These are phyloP conservation scores for Vitis rotundifolia DNA, from an alignment of 164 flowering plant genomes.

Conservation along the genomic window DNA sequence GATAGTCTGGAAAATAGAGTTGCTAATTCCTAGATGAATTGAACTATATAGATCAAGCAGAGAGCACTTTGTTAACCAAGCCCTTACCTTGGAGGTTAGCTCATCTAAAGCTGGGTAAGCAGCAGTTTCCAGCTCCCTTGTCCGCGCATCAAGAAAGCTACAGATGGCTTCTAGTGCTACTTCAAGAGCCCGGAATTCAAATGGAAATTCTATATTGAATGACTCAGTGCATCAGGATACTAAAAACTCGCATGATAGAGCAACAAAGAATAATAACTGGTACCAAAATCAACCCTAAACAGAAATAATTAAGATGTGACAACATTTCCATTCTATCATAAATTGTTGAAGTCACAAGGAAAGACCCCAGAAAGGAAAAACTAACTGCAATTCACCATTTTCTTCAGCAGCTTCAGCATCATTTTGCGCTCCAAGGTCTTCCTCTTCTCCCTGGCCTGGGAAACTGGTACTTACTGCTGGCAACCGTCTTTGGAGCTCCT, in stretches of 20 bases:
- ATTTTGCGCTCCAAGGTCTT: constrained; percentile 45
- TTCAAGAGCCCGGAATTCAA: constrained; percentile 94
- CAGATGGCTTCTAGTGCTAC: constrained; percentile 96
- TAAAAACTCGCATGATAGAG: too few species aligned
- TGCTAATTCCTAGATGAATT: too few species aligned
- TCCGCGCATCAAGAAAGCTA: constrained; percentile 89
- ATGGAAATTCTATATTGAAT: constrained; percentile 75
- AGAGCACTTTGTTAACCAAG: not conserved
- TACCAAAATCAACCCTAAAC: too few species aligned
- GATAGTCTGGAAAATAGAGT: not conserved
- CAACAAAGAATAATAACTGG: not conserved
- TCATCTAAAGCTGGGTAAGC: constrained; percentile 97
- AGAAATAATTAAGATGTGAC: not conserved
- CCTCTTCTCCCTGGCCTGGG: constrained; percentile 47
- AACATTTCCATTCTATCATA: not conserved
- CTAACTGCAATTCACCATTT: constrained; percentile 46
- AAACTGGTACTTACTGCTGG: constrained; percentile 35
- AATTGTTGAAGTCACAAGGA: too few species aligned
- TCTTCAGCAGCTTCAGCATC: constrained; percentile 69
- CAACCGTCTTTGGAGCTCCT: constrained; percentile 82
- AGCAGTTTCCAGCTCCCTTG: constrained; percentile 82
- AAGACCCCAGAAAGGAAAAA: too few species aligned
- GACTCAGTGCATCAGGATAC: constrained; percentile 2
- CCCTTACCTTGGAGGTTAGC: constrained; percentile 77
- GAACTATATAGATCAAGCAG: not conserved